Evolutionary conservation across 176 grass and related monocot genomes (phyloP).

Genomic region (Metroxylon sagu): DNA sequence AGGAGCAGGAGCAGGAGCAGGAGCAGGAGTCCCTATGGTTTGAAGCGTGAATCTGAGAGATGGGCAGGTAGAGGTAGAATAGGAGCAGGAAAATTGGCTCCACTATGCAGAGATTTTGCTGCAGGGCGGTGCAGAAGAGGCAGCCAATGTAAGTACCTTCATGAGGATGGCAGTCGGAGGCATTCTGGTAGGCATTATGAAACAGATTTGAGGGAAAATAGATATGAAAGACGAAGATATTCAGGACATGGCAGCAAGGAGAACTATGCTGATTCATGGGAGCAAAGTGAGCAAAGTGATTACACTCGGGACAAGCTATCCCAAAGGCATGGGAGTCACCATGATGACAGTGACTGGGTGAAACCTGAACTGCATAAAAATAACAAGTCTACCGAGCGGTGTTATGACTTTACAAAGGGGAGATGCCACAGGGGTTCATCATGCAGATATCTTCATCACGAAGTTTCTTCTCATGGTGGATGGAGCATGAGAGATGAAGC

Average conservation of each 20-base stretch:
- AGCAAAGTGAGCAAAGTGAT: slow-evolving; percentile 51
- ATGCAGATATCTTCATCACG: slow-evolving; percentile 64
- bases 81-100: slow-evolving; percentile 26
- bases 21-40: slow-evolving; percentile 64
- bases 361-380: slow-evolving; percentile 45
- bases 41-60: slow-evolving; percentile 46
- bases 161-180: slow-evolving; percentile 51
- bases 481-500: slow-evolving; percentile 52
- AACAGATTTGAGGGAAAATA: slow-evolving; percentile 38
- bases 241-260: slow-evolving; percentile 45
- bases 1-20: slow-evolving; percentile 49
- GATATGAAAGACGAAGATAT: slow-evolving; percentile 8
- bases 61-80: slow-evolving; percentile 46
- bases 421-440: slow-evolving; percentile 62
- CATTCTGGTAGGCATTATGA: slow-evolving; percentile 40
- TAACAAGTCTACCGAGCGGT: slow-evolving; percentile 39
- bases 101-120: slow-evolving; percentile 76
- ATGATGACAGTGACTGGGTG: slow-evolving; percentile 54
- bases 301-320: slow-evolving; percentile 40
- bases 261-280: slow-evolving; percentile 43
- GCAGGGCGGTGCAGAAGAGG: slow-evolving; percentile 83
- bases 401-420: slow-evolving; percentile 85
- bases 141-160: slow-evolving; percentile 61
- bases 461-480: slow-evolving; percentile 49
- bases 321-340: slow-evolving; percentile 35